Percentiles rank a stretch among this genome's conserved stretches.
phyloP scores from a whole-genome alignment of 2,329 filamentous ascomycete species.

The Sarocladium strictum region DNA sequence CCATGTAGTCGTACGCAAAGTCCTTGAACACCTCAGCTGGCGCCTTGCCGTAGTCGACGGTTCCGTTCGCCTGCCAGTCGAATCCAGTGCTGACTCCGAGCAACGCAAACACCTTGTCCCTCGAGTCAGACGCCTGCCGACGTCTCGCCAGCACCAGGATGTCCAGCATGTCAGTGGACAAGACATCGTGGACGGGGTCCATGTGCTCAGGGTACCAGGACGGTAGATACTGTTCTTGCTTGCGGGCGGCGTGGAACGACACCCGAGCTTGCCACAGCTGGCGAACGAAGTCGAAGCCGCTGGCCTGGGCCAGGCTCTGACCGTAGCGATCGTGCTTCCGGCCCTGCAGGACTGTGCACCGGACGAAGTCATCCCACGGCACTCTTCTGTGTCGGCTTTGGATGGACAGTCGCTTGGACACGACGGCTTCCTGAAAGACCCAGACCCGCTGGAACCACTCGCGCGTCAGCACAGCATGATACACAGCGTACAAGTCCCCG shows the following conservation, averaged over 20 bases:
- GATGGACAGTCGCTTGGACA: constrained; percentile 3
- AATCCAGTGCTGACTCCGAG: constrained; percentile 8
- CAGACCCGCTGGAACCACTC: constrained; percentile 9
- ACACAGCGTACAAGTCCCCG: constrained; percentile 9
- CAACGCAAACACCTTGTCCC: constrained; percentile 8
- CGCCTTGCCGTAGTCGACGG: constrained; percentile 9
- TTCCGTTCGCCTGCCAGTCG: constrained; percentile 4
- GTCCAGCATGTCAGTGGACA: constrained; percentile 6
- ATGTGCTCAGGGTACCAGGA: not conserved
- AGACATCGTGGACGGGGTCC: not conserved
- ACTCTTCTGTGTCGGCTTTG: constrained; percentile 6
- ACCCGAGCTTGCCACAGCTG: constrained; percentile 8
- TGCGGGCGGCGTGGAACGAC: not conserved
- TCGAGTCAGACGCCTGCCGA: not conserved
- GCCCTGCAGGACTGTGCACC: not conserved
- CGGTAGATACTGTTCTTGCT: not conserved
- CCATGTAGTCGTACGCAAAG: constrained; percentile 7
- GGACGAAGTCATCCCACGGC: constrained; percentile 10
- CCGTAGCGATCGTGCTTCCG: constrained; percentile 6
- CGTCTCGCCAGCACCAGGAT: constrained; percentile 6
- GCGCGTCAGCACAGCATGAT: not conserved
- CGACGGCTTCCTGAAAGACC: constrained; percentile 10
- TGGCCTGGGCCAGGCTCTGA: not conserved
- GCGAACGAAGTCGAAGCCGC: constrained; percentile 6
- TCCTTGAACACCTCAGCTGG: not conserved